Evolutionary conservation across 768 basidiomycete species (phyloP).

Genomic region (Pleurotus tuoliensis): DNA sequence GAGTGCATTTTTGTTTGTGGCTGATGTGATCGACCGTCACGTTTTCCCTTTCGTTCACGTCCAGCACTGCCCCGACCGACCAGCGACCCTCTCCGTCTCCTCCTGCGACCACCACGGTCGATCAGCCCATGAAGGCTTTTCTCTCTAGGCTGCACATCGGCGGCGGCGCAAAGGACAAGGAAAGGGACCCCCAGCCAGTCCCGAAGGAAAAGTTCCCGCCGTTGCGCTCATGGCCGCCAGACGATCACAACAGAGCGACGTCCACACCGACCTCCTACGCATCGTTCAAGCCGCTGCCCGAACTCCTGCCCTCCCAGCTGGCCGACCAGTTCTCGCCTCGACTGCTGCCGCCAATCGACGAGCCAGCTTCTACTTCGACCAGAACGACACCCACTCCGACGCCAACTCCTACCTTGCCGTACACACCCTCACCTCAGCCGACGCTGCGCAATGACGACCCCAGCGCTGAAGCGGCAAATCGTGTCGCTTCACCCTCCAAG

Average conservation of each 20-base stretch:
- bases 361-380: slow-evolving; percentile 25
- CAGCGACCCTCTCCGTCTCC: not conserved
- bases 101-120: slow-evolving; percentile 9
- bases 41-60: slow-evolving; percentile 5
- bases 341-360: slow-evolving; percentile 25
- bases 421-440: slow-evolving; percentile 15
- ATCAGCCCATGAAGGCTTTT: slow-evolving; percentile 72
- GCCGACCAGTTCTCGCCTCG: slow-evolving; percentile 29
- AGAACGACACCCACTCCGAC: slow-evolving; percentile 29
- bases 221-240: slow-evolving; percentile 67
- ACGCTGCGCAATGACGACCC: slow-evolving; percentile 25
- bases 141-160: slow-evolving; percentile 72
- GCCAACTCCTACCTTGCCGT: slow-evolving; percentile 18
- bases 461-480: slow-evolving; percentile 6
- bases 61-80: slow-evolving; percentile 6
- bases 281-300: slow-evolving; percentile 70
- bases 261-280: slow-evolving; percentile 42
- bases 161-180: slow-evolving; percentile 58
- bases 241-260: slow-evolving; percentile 29
- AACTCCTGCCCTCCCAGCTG: slow-evolving; percentile 43
- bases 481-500: slow-evolving; percentile 15
- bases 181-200: slow-evolving; percentile 7
- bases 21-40: slow-evolving; percentile 19
- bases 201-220: slow-evolving; percentile 68
- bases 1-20: slow-evolving; percentile 21